Conservation (phyloP, 176 grass and related monocot genomes). For the Triticum urartu region DNA sequence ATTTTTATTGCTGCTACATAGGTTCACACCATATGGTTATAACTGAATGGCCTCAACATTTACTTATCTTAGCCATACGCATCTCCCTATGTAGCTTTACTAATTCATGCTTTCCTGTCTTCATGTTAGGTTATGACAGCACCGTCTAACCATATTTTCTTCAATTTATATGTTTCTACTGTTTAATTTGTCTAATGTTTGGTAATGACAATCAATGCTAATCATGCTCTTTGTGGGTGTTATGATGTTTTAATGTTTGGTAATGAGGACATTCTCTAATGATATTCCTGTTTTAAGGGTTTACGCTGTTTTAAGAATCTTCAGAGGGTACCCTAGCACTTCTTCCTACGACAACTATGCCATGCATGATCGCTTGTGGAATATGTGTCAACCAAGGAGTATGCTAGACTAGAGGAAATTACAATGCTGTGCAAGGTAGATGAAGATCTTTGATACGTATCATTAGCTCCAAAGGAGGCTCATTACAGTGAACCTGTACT, state of each 20-base stretch:
- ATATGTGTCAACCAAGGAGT: conserved; percentile 29
- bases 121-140: background rate
- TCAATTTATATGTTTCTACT: background rate
- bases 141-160: background rate
- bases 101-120: background rate
- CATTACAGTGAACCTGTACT: background rate
- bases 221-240: background rate
- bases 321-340: background rate
- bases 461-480: conserved; percentile 20
- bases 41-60: background rate
- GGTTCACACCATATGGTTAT: background rate
- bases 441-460: conserved; percentile 24
- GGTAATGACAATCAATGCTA: background rate
- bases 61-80: background rate
- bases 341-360: background rate
- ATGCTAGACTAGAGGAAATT: conserved; percentile 25
- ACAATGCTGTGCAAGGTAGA: background rate
- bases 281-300: background rate
- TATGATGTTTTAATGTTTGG: background rate
- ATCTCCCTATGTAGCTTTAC: background rate
- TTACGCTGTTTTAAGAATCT: background rate
- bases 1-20: background rate
- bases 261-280: background rate
- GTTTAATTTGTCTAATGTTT: background rate
- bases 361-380: conserved; percentile 23